Conservation (phyloP, 2,329 filamentous ascomycete genomes). For the Diaporthe citri region DNA sequence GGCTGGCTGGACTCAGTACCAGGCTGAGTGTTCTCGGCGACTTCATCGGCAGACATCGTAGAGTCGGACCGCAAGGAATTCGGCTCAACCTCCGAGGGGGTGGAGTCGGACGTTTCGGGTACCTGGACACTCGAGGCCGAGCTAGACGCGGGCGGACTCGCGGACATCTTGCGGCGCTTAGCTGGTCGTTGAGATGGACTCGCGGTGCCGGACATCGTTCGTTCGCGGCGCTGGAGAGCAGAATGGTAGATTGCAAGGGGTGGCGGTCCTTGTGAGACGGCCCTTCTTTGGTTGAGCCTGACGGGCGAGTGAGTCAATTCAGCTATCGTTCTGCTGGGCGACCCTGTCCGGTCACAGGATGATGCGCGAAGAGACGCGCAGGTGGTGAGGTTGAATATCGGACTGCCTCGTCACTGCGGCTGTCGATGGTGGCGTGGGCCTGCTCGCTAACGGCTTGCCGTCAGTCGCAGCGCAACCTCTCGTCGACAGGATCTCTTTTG, state of each 20-base stretch:
- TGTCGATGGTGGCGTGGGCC: background rate
- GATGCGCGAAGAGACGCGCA: background rate
- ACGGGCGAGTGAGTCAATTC: background rate
- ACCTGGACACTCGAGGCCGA: constrained; percentile 5
- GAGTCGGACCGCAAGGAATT: background rate
- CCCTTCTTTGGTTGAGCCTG: background rate
- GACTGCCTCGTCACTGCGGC: background rate
- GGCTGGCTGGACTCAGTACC: background rate
- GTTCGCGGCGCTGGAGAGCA: background rate
- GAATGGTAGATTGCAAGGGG: background rate
- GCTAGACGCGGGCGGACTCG: constrained; percentile 13
- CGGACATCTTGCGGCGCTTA: constrained; percentile 39
- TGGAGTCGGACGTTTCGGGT: background rate
- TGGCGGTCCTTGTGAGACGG: background rate
- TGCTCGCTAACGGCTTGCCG: background rate
- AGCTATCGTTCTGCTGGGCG: background rate
- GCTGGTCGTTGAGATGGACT: constrained; percentile 24
- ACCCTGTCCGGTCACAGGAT: background rate
- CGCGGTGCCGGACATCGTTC: constrained; percentile 30
- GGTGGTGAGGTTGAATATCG: background rate
- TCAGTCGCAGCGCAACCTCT: background rate
- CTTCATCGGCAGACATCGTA: background rate
- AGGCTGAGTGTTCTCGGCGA: background rate
- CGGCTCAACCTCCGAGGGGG: background rate
- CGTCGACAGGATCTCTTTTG: too few relatives aligned